Base-by-base conservation (phyloP, 1,139 yeast species). In the Candida sanyaensis region DNA sequence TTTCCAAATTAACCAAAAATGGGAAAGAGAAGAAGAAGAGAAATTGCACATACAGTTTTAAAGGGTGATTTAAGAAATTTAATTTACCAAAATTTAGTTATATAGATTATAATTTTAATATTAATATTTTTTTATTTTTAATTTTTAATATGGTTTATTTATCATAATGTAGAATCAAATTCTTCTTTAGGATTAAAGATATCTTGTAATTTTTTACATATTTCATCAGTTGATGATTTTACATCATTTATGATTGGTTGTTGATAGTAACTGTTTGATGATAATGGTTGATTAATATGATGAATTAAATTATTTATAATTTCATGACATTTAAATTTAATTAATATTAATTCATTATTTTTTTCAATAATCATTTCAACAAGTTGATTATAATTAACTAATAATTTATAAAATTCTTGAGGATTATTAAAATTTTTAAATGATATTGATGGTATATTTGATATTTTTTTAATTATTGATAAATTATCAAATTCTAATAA, bases 181-280 rank as follows among this genome's bases (percentile, higher is more conserved):
- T 53, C 56, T 42, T 53, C 56, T 33, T 39, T 45, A 6, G 55
- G 52, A 38, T 50, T 49, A 34, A 51, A 53, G 11, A 53, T 46
- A 32, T 49, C 45, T 42, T 42, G 43, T 30, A 52, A 43, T 11
- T 47, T 47, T 21, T 33, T 40, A 21, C 43, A 30, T 13, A 45
- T 43, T 13, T 49, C 48, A 12, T 41, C 44, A 28, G 32, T 12
- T 11, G 38, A 32, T 28, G 38, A 32, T 28, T 12, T 31, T 13
- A 6, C 7, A 4, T 8, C 12, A 9, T 24, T 32, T 26, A 6
- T 23, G 3, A 24, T 27, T 31, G 37, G 29, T 31, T n/a, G 26
- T 4, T 8, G 37, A 10, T 33, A 10, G 5, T 33, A 8, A n/a
- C 13, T 5, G 26, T 21, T 10, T 5, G 17, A n/a, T 21, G 23